Evolutionary conservation across 805 yeast genomes (phyloP), one percentile per base, ranked within the genome.

Genomic region (Yamadazyma ubonensis): DNA sequence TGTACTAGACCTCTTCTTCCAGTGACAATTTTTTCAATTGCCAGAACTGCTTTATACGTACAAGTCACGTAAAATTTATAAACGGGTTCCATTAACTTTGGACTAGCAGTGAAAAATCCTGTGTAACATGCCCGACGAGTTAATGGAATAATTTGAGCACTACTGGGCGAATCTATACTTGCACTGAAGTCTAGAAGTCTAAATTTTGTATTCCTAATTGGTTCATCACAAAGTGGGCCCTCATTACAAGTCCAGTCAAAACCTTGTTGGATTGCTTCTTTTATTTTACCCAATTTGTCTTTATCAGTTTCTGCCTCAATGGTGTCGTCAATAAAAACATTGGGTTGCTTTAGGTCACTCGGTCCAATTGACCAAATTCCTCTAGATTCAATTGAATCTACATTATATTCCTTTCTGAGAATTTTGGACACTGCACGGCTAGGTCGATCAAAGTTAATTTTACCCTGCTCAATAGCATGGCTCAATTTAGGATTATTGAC

Each of bases 191-290:
- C 86, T 33, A 87, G 68, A 29, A 93, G 71, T 40, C 79, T 78
- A 59, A 93, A 88, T 46, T 76, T 79, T 5, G 82, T 78, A 39
- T 81, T 75, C 38, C 86, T 65, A 5, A 93, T 70, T 0, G 86
- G 82, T 55, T 88, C 96, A 44, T 85, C 96, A 45, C 95, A 80
- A n/a, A 93, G 65, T 0, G 99, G 99, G 0, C 99, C 99, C 52
- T 86, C 96, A 41, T 78, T 70, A 0, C 77, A 70, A 2, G 84
- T 83, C 93, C 96, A 86, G 51, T 76, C 73, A 62, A 91, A 93
- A 0, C 98, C 99, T 49, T 81, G 83, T 2, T 67, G 62, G 1
- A 90, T 73, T 2, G 78, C 67, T 5, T 76, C 80, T 44, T 77
- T 81, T 20, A 75, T 67, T 0, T 63, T 38, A 1, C 12, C 51